A percentile compares a stretch with the other conserved stretches of the same genome.
Evolutionary conservation across 306 rosid species (phyloP).

Genomic region (Dryas octopetala): DNA sequence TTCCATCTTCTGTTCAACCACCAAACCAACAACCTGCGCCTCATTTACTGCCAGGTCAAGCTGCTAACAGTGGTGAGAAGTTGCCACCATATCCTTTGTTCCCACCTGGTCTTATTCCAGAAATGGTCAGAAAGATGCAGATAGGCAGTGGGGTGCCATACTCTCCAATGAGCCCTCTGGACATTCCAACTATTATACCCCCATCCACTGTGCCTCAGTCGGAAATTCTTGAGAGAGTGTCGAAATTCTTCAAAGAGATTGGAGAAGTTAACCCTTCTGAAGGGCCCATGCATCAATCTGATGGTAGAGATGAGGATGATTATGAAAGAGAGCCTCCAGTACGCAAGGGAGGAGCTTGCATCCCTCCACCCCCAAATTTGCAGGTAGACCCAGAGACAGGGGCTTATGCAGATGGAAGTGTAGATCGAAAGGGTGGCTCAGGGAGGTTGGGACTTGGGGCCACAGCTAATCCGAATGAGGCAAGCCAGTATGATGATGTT

Average conservation of each 20-base stretch:
- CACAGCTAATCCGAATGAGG: constrained; percentile 78
- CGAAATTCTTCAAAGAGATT: constrained; percentile 86
- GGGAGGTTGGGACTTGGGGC: constrained; percentile 95
- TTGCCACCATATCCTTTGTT: constrained; percentile 88
- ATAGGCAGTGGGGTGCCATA: constrained; percentile 97
- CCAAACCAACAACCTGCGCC: constrained; percentile 56
- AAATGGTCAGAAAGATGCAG: constrained; percentile 99
- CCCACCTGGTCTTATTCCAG: constrained; percentile 97
- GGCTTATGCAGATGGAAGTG: constrained; percentile 80
- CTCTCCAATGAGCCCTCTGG: constrained; percentile 82
- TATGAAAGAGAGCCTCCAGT: constrained; percentile 56
- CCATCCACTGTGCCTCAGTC: constrained; percentile 51
- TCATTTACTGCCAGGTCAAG: constrained; percentile 52
- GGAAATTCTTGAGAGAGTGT: constrained; percentile 85
- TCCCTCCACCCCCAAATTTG: constrained; percentile 88
- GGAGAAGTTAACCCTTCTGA: constrained; percentile 94
- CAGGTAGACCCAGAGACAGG: constrained; percentile 94
- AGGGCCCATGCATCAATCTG: constrained; percentile 71
- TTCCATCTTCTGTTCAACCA: constrained; percentile 70
- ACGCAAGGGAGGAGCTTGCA: constrained; percentile 96
- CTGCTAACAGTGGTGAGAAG: constrained; percentile 60
- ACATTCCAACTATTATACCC: constrained; percentile 75
- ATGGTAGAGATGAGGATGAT: constrained; percentile 68
- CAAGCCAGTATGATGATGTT: constrained; percentile 92
- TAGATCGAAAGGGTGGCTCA: constrained; percentile 62